A percentile compares a stretch with the other conserved stretches of the same genome.
Evolutionary conservation across 352 stramenopile genomes (phyloP).

Genomic region (Phytophthora megakarya): DNA sequence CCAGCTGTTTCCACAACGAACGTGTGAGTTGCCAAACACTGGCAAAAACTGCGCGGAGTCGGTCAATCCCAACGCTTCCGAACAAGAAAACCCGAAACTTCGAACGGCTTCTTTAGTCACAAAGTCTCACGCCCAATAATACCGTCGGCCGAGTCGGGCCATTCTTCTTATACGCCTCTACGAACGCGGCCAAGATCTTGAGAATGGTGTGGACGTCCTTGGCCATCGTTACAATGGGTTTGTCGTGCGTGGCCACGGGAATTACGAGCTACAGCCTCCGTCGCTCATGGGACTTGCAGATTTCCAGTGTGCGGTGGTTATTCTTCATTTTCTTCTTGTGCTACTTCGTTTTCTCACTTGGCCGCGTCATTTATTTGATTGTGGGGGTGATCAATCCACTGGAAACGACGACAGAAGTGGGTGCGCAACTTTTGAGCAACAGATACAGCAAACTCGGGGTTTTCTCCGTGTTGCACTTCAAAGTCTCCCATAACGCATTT

Average conservation of each 20-base stretch:
- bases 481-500: slow-evolving; percentile 36
- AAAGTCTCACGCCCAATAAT: slow-evolving; percentile 19
- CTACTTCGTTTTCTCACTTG: slow-evolving; percentile 39
- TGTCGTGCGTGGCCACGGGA: slow-evolving; percentile 45
- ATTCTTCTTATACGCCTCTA: slow-evolving; percentile 3
- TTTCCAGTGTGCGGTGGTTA: slow-evolving; percentile 64
- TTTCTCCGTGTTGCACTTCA: slow-evolving; percentile 47
- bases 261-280: slow-evolving; percentile 48
- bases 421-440: slow-evolving; percentile 13
- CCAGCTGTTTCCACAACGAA: not conserved
- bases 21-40: no score
- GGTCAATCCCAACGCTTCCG: slow-evolving; percentile 7
- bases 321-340: slow-evolving; percentile 66
- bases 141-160: not conserved
- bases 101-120: slow-evolving; percentile 20
- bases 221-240: slow-evolving; percentile 30
- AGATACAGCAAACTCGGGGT: slow-evolving; percentile 43
- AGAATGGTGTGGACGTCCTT: slow-evolving; percentile 40
- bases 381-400: slow-evolving; percentile 34
- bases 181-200: not conserved
- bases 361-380: slow-evolving; percentile 46
- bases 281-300: slow-evolving; percentile 49
- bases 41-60: not conserved
- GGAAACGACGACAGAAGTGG: slow-evolving; percentile 14
- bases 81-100: slow-evolving; percentile 25